Percentiles rank a stretch among this genome's conserved stretches.
Evolutionary conservation across 2,329 filamentous ascomycete genomes (phyloP).

Genomic region (Fusarium sulawesiense): DNA sequence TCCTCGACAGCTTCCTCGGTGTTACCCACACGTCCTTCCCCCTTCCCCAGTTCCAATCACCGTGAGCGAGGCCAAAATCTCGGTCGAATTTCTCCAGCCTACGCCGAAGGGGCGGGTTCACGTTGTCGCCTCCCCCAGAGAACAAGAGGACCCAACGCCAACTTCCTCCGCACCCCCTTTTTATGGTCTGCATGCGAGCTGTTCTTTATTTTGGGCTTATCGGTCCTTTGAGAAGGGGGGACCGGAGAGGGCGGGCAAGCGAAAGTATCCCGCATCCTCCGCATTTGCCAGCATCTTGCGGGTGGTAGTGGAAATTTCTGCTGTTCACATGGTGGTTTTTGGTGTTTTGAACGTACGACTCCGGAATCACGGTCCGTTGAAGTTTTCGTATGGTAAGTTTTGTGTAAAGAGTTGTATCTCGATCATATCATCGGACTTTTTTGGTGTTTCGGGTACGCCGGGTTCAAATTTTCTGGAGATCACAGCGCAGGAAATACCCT

Average conservation of each 20-base stretch:
- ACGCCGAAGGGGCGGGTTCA: slow-evolving; percentile 9
- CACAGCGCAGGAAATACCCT: not conserved
- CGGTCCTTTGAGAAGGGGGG: slow-evolving; percentile 21
- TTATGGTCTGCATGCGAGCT: slow-evolving; percentile 3
- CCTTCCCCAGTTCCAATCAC: slow-evolving; percentile 24
- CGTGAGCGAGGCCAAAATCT: slow-evolving; percentile 3
- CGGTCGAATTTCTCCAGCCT: slow-evolving; percentile 18
- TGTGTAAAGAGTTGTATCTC: not conserved
- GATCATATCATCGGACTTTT: slow-evolving; percentile 1
- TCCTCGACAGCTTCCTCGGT: slow-evolving; percentile 20
- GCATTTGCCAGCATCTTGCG: slow-evolving; percentile 23
- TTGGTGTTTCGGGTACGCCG: not conserved
- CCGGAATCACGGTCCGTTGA: not conserved
- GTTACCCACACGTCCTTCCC: slow-evolving; percentile 18
- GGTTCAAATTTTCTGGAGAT: rapidly evolving
- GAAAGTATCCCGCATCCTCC: slow-evolving; percentile 34
- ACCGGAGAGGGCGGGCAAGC: slow-evolving; percentile 21
- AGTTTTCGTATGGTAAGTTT: not conserved
- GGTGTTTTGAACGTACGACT: slow-evolving; percentile 14
- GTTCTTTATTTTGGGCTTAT: slow-evolving; percentile 23
- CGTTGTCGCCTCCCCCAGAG: slow-evolving; percentile 27
- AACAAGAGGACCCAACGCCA: slow-evolving; percentile 6
- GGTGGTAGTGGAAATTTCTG: slow-evolving; percentile 10
- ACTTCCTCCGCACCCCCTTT: slow-evolving; percentile 25
- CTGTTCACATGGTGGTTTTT: slow-evolving; percentile 9